Base-by-base conservation (phyloP, 1,139 yeast species). In the Yamadazyma songkhlaensis region DNA sequence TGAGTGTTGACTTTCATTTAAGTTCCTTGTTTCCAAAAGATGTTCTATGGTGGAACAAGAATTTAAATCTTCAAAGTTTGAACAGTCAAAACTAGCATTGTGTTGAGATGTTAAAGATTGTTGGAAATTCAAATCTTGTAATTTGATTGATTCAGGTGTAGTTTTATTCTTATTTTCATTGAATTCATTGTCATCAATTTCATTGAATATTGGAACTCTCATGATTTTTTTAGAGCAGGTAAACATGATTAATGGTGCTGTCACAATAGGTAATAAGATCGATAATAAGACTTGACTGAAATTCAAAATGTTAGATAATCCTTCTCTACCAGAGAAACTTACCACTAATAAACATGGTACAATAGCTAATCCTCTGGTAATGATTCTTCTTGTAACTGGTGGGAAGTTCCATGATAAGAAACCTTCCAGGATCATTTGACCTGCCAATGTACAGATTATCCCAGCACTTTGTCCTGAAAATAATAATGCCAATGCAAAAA, bases 381-480 rank as follows among this genome's bases (percentile, higher is more conserved):
- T 68, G 34, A 92, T 66, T 47, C 97, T 75, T 41, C 97, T 78
- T 3, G 84, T 67, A 68, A 94, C 92, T 1, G 98, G 97, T 24
- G 86, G 81, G 45, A 90, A 72, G 1, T 85, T 70, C 92, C 97
- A 88, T 44, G 77, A 72, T 33, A 90, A 71, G 51, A 90, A 94
- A 0, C 98, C 98, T 57, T 92, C 97, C 52, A 89, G 81, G 2
- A 92, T 96, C 79, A 90, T 88, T 59, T 92, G 98, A 14, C 98
- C 97, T 1, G 97, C 95, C 54, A 92, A 73, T 0, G 98, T 92
- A 54, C 97, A 92, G n/a, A 92, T 96, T 23, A 94, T 86, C 35
- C 98, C 97, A 2, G 98, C 97, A 53, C 96, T 85, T 57, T 90
- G 96, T 13, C 98, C 98, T n/a, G 96, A 85, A 55, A 90, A 89